phyloP scores from a whole-genome alignment of 306 rosid species.

The Fagus crenata region DNA sequence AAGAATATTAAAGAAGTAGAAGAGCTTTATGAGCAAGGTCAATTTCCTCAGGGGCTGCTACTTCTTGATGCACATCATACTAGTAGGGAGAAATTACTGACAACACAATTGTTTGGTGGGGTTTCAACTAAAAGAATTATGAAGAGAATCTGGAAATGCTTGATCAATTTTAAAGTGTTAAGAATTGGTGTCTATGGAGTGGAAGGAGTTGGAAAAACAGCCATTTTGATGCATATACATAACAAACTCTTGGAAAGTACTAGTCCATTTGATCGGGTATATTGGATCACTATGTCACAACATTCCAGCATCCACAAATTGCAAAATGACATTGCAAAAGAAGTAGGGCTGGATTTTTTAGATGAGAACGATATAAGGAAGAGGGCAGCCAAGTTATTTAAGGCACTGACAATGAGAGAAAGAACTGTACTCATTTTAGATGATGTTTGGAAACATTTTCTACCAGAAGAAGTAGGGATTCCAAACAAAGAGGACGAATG shows the following conservation, averaged over 20 bases:
- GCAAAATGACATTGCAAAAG: constrained; percentile 30
- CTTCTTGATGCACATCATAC: constrained; percentile 16
- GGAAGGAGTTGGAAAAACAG: constrained; percentile 46
- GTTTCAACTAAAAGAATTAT: constrained; percentile 13
- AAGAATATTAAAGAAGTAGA: constrained; percentile 19
- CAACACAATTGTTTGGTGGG: constrained; percentile 28
- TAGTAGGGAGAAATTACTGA: constrained; percentile 23
- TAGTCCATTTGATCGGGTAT: constrained; percentile 3
- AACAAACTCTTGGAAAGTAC: constrained; percentile 8
- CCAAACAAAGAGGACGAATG: not conserved
- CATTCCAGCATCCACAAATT: constrained; percentile 13
- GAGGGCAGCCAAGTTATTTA: constrained; percentile 30
- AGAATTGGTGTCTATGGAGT: constrained; percentile 30
- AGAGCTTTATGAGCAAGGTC: constrained; percentile 27
- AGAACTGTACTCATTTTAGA: constrained; percentile 29
- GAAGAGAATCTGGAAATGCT: constrained; percentile 5
- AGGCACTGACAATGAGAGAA: not conserved
- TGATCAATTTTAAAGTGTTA: not conserved
- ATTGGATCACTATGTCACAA: constrained; percentile 31
- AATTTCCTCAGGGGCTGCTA: constrained; percentile 27
- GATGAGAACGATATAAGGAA: constrained; percentile 15
- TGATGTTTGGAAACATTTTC: constrained; percentile 36
- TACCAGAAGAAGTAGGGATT: constrained; percentile 27
- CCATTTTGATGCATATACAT: constrained; percentile 18
- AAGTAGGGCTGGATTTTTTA: constrained; percentile 20